Conservation (phyloP, 805 yeast species). For the Candida chilensis region DNA sequence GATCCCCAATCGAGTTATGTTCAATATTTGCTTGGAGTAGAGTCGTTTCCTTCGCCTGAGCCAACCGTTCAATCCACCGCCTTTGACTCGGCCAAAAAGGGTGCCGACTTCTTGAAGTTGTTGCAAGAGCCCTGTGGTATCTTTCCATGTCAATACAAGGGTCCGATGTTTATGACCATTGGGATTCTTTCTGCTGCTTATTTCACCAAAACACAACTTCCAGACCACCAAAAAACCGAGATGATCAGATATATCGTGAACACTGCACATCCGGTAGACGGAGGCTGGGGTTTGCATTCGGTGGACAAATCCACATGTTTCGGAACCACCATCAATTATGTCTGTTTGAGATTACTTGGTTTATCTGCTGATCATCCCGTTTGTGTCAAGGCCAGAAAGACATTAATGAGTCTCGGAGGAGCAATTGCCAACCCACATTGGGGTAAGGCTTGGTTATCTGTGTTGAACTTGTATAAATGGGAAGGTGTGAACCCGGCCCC, state of each 20-base stretch:
- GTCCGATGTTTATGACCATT: conserved; percentile 96
- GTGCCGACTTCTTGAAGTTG: conserved; percentile 57
- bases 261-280: conserved; percentile 93
- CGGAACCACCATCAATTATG: conserved; percentile 87
- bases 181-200: conserved; percentile 77
- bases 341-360: conserved; percentile 74
- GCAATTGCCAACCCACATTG: conserved; percentile 91
- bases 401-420: conserved; percentile 73
- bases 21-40: conserved; percentile 42
- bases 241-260: conserved; percentile 82
- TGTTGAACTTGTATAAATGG: conserved; percentile 80
- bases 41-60: conserved; percentile 22
- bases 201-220: conserved; percentile 58
- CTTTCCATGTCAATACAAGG: conserved; percentile 89
- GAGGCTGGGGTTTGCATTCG: conserved; percentile 99
- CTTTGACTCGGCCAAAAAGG: conserved; percentile 57
- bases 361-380: conserved; percentile 67
- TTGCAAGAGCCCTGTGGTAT: conserved; percentile 76
- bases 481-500: conserved; percentile 99
- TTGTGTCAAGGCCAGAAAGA: conserved; percentile 62
- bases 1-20: conserved; percentile 48
- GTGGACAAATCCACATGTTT: conserved; percentile 91
- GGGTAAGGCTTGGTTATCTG: conserved; percentile 91
- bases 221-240: conserved; percentile 58
- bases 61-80: conserved; percentile 30